Base-by-base conservation (phyloP, 345 rosid species). In the Gynandropsis gynandra region DNA sequence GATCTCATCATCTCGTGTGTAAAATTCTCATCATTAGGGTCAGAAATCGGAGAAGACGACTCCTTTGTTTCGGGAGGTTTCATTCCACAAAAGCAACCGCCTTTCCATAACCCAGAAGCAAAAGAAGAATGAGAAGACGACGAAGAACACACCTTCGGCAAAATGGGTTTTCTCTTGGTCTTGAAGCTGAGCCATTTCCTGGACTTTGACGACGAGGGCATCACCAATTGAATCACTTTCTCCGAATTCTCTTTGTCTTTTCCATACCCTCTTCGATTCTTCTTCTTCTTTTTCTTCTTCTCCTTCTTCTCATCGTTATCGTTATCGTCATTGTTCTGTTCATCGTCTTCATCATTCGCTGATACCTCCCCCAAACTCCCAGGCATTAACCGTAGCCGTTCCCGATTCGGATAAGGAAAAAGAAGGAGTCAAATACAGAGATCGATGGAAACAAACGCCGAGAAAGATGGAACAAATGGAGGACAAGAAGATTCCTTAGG, bases 11-110 rank as follows among this genome's bases (percentile, higher is more conserved):
- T 60, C 66, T 60, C 71, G 48, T 54, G 66, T 33, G 48, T 60
- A 12, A 59, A 66, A 13, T 47, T 27, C 42, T 66, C 71, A 36
- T 66, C 66, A 32, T 66, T 66, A 54, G 71, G 71, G 8, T 66
- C 71, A 36, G 71, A 66, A 54, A 13, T 4, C 4, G 65, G 61
- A 36, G 65, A 66, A 11, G 56, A 24, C 38, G 29, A 42, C 15
- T 40, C 50, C 18, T 52, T 51, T 24, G 4, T 54, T 3, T 51
- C 49, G 5, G 41, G 61, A 53, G 9, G 47, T 47, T 56, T 66
- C 29, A 37, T 42, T 9, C 35, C 8, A 42, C 52, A 46, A 60
- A 66, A 66, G 66, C 71, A 59, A 0, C 71, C 51, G 35, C 61
- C 65, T 59, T 60, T 60, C 54, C 47, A 36, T 27, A 61, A 54